These are phyloP conservation scores for Persicaria tinctoria DNA, from an alignment of 148 eudicot species.

Conservation along the genomic window DNA sequence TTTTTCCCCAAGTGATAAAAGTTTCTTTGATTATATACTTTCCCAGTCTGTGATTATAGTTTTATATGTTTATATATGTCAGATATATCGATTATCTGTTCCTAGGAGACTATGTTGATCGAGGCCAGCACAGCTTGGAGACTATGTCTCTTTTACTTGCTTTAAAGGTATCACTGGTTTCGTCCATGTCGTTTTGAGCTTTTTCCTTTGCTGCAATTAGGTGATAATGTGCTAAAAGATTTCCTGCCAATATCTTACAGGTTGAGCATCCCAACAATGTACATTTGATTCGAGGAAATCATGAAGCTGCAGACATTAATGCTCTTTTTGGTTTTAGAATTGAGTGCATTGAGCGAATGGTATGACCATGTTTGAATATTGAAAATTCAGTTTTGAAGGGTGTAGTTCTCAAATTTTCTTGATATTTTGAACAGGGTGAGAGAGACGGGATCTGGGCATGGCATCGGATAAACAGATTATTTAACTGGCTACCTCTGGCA, in stretches of 20 bases:
- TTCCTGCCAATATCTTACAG: constrained; percentile 28
- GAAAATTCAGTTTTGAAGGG: constrained; percentile 1
- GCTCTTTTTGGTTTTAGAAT: constrained; percentile 98
- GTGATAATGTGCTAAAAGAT: background rate
- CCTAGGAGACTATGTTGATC: constrained; percentile 93
- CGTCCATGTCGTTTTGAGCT: background rate
- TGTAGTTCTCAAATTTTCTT: constrained; percentile 1
- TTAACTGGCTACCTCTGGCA: constrained; percentile 96
- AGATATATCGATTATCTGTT: constrained; percentile 97
- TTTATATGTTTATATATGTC: constrained; percentile 13
- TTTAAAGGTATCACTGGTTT: constrained; percentile 50
- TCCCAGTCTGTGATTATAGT: background rate
- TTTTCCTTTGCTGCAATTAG: background rate
- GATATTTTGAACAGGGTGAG: constrained; percentile 56
- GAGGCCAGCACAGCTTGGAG: constrained; percentile 98
- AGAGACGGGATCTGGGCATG: constrained; percentile 99
- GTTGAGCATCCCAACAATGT: constrained; percentile 77
- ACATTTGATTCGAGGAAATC: constrained; percentile 97
- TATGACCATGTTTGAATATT: constrained; percentile 15
- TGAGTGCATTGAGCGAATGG: constrained; percentile 98
- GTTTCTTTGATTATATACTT: background rate
- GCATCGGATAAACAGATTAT: constrained; percentile 95
- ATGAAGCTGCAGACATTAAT: constrained; percentile 98
- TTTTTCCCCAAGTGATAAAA: background rate
- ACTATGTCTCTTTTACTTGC: constrained; percentile 87